Evolutionary conservation across 2,329 filamentous ascomycete genomes (phyloP), one percentile per base, ranked within the genome.

Genomic region (Ambrosiella cleistominuta): DNA sequence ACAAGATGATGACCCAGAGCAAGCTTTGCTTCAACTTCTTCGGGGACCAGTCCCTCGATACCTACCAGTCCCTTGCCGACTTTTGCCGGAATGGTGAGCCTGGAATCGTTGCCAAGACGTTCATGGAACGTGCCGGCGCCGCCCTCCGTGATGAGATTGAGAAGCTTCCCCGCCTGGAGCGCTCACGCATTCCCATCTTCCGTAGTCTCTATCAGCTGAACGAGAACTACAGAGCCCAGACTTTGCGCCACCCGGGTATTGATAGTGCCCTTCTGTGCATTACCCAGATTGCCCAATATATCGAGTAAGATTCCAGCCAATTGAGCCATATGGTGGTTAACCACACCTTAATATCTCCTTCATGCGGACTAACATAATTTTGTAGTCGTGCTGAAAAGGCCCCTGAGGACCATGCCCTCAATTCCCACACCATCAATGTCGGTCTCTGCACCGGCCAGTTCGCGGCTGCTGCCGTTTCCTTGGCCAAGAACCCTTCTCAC

Each of bases 11-110:
- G 47, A 53, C 58, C 17, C 58, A 56, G 2, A 56, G 58, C 68
- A 68, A 73, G 66, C 70, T 76, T 68, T 71, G 72, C 56, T 78
- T 75, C 67, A 76, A 84, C 68, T 77, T 86, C 62, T 85, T 86
- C 66, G 82, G 82, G 71, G 83, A 86, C 66, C 83, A 86, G 70
- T 85, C 82, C 61, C 75, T 81, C 64, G 80, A 84, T 67, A 82
- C 82, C 64, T 79, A 83, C 66, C 72, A 71, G 63, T 80, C 84
- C 63, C 70, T 86, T 61, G 77, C 80, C 55, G 71, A 75, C 60
- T 75, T 77, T 64, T 75, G 70, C 65, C 72, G 72, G 57, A 67
- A 70, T 61, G 69, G 69, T 44, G 69, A 71, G 61, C 71, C 71
- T 39, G 74, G 75, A 63, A 66, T 75, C 53, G 72, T 84, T 35